These are phyloP conservation scores for Ustilago esculenta DNA, from an alignment of 1,284 basidiomycete species.

Conservation along the genomic window DNA sequence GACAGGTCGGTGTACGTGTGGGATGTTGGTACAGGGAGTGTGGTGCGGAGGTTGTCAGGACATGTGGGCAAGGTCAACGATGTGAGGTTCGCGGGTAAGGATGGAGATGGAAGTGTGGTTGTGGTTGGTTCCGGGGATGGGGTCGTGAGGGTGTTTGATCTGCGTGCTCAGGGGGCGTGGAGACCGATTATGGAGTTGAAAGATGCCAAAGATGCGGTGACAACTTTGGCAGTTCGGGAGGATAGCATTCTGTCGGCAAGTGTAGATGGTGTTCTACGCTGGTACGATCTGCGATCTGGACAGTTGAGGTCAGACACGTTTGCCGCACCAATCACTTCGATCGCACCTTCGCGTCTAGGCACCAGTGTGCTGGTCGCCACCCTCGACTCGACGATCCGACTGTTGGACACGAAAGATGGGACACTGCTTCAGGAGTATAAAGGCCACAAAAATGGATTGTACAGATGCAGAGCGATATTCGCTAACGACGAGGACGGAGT, in stretches of 20 bases:
- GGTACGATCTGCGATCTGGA: constrained; percentile 92
- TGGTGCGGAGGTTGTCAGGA: constrained; percentile 81
- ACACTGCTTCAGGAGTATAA: constrained; percentile 84
- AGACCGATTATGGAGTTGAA: constrained; percentile 86
- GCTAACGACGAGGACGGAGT: constrained; percentile 79
- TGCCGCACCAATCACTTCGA: constrained; percentile 77
- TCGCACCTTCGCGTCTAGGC: constrained; percentile 76
- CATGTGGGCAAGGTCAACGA: constrained; percentile 89
- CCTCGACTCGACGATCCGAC: constrained; percentile 82
- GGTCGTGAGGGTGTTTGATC: constrained; percentile 59
- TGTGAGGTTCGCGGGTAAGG: constrained; percentile 75
- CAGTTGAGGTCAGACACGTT: constrained; percentile 87
- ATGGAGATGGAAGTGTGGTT: constrained; percentile 47
- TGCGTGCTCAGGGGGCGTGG: constrained; percentile 71
- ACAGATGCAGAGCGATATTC: constrained; percentile 84
- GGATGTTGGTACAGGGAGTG: constrained; percentile 89
- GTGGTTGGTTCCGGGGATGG: constrained; percentile 55
- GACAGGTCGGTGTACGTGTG: constrained; percentile 92
- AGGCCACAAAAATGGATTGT: constrained; percentile 79
- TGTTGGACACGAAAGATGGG: constrained; percentile 86
- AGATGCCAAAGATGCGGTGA: constrained; percentile 86
- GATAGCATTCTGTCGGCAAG: constrained; percentile 77
- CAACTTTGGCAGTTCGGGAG: constrained; percentile 70
- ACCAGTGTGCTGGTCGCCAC: constrained; percentile 82
- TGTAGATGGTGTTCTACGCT: constrained; percentile 88